These are phyloP conservation scores for Penicillium verhagenii DNA, from an alignment of 495 filamentous ascomycete genomes.

Conservation along the genomic window DNA sequence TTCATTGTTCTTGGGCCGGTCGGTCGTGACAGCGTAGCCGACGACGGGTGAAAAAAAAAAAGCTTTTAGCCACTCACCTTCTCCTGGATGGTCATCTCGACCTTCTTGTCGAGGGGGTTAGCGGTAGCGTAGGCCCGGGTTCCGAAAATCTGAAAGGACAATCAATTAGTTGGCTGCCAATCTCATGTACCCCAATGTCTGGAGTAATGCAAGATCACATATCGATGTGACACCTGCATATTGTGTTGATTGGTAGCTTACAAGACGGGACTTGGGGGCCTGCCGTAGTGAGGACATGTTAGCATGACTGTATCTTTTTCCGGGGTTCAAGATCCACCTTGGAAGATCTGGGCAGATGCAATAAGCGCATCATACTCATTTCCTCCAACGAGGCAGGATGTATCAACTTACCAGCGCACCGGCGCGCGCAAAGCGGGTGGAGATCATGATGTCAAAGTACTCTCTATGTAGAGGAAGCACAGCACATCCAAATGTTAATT, in stretches of 20 bases:
- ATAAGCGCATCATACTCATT: slow-evolving; percentile 5
- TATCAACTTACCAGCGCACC: slow-evolving; percentile 54
- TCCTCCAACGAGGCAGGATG: slow-evolving; percentile 9
- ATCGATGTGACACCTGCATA: slow-evolving; percentile 1
- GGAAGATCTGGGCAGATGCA: not conserved
- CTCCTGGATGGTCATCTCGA: slow-evolving; percentile 78
- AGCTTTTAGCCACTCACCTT: slow-evolving; percentile 46
- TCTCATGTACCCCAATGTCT: slow-evolving; percentile 8
- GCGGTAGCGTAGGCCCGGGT: slow-evolving; percentile 61
- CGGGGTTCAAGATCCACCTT: not conserved
- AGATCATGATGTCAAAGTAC: slow-evolving; percentile 52
- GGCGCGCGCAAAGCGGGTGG: slow-evolving; percentile 54
- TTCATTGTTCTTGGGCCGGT: not conserved
- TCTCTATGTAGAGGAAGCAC: slow-evolving; percentile 12
- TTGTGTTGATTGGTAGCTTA: slow-evolving; percentile 41
- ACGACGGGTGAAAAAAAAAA: not conserved
- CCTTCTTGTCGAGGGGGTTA: slow-evolving; percentile 68
- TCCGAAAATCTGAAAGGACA: slow-evolving; percentile 41
- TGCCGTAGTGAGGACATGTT: slow-evolving; percentile 22
- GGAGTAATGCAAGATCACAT: slow-evolving; percentile 9
- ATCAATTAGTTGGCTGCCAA: slow-evolving; percentile 16
- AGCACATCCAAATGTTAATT: slow-evolving; percentile 40
- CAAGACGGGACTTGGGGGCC: slow-evolving; percentile 54
- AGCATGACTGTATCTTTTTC: slow-evolving; percentile 11
- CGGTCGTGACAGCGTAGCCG: not conserved